Base-by-base conservation (phyloP, 768 basidiomycete species). In the Amanita fuliginea region DNA sequence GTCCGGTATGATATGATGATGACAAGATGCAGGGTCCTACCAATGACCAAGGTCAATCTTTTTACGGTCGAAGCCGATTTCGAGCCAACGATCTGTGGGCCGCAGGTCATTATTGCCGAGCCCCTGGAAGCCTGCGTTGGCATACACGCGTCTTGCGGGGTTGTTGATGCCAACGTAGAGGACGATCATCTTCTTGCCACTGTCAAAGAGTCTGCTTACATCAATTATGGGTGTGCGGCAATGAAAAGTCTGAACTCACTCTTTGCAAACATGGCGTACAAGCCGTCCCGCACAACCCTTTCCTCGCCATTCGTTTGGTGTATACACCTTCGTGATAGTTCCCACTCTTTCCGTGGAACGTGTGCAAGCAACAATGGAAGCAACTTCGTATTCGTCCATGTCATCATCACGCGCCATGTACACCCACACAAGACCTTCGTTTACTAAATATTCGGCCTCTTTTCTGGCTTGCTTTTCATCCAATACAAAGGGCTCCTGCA, bases 241-340 rank as follows among this genome's bases (percentile, higher is more conserved):
- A 8, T 16, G 10, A 41, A 33, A 26, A 11, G 46, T 24, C 14
- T 30, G 6, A 11, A 70, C 76, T 55, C 58, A 83, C 75, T 75
- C 60, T 53, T 69, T 62, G 55, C 75, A 77, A 19, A 86, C 81
- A 13, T 67, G 64, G 4, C 77, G 70, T 1, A 82, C 73, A 14
- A 89, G 73, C 6, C 74, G 69, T 57, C 76, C 77, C 0, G 86
- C 86, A 55, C 74, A 82, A 3, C 80, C 75, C 1, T 59, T 64
- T 0, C 72, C 60, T 39, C 81, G 68, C 71, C 75, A 81, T 2
- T 55, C 33, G 0, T 75, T 67, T 42, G 71, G 65, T 0, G 86
- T 88, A 58, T 68, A 82, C 0, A 88, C 85, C 60, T 89, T 88
- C 34, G 81, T 81, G 40, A 89, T 77, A 0, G 81, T 75, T 2